phyloP scores from a whole-genome alignment of 441 rosid genomes.

The Mallotus japonicus region DNA sequence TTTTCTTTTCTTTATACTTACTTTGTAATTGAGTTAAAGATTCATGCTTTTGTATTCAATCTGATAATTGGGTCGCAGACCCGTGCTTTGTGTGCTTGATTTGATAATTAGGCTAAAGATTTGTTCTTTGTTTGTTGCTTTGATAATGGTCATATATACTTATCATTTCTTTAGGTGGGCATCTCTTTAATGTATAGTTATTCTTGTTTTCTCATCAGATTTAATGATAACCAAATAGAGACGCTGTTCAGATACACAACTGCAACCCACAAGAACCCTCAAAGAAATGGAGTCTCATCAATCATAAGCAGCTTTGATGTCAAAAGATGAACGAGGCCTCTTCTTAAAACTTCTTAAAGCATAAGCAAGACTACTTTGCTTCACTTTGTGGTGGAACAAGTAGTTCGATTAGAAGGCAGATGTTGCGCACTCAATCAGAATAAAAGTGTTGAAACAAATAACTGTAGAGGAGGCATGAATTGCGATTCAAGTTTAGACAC shows the following conservation, averaged over 20 bases:
- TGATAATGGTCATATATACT: too few relatives aligned
- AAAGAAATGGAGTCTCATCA: slow-evolving; percentile 17
- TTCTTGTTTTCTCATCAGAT: slow-evolving; percentile 31
- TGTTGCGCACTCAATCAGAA: slow-evolving; percentile 25
- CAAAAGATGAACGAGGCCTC: slow-evolving; percentile 47
- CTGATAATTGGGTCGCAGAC: too few relatives aligned
- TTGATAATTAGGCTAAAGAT: too few relatives aligned
- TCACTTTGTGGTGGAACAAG: slow-evolving; percentile 64
- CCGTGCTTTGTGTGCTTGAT: too few relatives aligned
- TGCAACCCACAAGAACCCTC: slow-evolving; percentile 22
- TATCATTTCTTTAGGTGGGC: background rate
- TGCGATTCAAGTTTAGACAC: slow-evolving; percentile 2
- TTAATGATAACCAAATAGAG: slow-evolving; percentile 54
- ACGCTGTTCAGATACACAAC: slow-evolving; percentile 45
- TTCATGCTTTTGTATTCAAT: too few relatives aligned
- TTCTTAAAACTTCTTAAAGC: slow-evolving; percentile 70
- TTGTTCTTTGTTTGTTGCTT: too few relatives aligned
- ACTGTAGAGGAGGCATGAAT: background rate
- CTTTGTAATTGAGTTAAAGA: too few relatives aligned
- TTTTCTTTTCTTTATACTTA: too few relatives aligned
- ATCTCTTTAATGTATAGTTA: background rate
- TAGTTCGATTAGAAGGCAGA: slow-evolving; percentile 51
- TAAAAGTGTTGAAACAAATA: slow-evolving; percentile 23
- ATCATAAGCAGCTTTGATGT: slow-evolving; percentile 37
- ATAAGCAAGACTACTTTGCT: slow-evolving; percentile 56